Percentiles rank a stretch among this genome's conserved stretches.
Evolutionary conservation across 2,329 filamentous ascomycete genomes (phyloP).

Genomic region (Thelonectria rubi): DNA sequence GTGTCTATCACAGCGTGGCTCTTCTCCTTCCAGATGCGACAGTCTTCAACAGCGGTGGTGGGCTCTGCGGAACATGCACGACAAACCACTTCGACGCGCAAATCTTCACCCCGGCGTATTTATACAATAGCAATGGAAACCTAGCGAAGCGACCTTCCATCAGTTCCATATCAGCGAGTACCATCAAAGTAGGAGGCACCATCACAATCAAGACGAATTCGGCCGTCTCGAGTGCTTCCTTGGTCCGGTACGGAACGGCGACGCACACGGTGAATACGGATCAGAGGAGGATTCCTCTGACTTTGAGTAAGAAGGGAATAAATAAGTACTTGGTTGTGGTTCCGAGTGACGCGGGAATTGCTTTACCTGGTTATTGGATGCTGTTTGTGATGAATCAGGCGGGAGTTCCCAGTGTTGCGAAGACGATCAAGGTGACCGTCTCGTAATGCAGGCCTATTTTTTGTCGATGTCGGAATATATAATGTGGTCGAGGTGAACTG

Average conservation of each 20-base stretch:
- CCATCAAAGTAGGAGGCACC: conserved; percentile 15
- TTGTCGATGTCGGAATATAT: no score
- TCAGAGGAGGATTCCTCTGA: conserved; percentile 29
- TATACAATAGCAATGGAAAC: conserved; percentile 25
- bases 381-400: conserved; percentile 32
- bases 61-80: conserved; percentile 24
- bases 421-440: conserved; percentile 11
- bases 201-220: conserved; percentile 16
- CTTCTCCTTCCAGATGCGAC: conserved; percentile 21
- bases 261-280: conserved; percentile 34
- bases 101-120: conserved; percentile 27
- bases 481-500: no score
- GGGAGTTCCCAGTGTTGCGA: conserved; percentile 32
- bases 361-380: conserved; percentile 37
- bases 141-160: conserved; percentile 27
- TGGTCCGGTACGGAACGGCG: conserved; percentile 29
- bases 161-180: not conserved
- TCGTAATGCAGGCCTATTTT: no score
- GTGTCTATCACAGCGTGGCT: conserved; percentile 25
- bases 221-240: conserved; percentile 9
- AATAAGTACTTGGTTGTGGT: conserved; percentile 28
- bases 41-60: conserved; percentile 30
- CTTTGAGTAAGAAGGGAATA: not conserved
- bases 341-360: conserved; percentile 27
- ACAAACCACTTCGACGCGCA: conserved; percentile 35